phyloP scores from a whole-genome alignment of 345 rosid genomes.

The Excoecaria agallocha region DNA sequence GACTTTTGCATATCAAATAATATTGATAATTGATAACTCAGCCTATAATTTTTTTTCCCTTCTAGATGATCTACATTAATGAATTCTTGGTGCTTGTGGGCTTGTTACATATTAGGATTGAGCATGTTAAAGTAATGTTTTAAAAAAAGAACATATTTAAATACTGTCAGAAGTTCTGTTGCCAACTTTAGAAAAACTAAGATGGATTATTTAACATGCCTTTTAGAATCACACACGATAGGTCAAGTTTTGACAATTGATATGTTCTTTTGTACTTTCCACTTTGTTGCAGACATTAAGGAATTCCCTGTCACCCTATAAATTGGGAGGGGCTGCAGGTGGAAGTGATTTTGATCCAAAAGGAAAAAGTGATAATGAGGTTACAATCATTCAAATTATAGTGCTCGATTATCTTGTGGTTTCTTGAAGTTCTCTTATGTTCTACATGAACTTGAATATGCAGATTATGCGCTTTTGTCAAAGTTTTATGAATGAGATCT shows the following conservation, averaged over 20 bases:
- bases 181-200: neutral
- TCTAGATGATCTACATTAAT: neutral
- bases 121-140: neutral
- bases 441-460: constrained; percentile 34
- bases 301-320: constrained; percentile 91
- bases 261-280: neutral
- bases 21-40: neutral
- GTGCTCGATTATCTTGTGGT: constrained; percentile 7
- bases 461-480: constrained; percentile 99
- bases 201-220: neutral
- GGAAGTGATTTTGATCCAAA: constrained; percentile 99
- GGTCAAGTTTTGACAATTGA: neutral
- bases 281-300: constrained; percentile 66
- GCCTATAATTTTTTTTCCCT: constrained; percentile 1
- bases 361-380: constrained; percentile 98
- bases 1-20: constrained; percentile 10
- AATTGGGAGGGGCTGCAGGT: constrained; percentile 98
- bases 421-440: constrained; percentile 27
- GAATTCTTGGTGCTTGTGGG: neutral
- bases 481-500: constrained; percentile 95
- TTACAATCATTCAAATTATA: constrained; percentile 29
- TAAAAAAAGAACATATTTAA: constrained; percentile 6
- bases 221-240: constrained; percentile 1
- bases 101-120: constrained; percentile 3
- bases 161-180: neutral